Evolutionary conservation across 2,329 filamentous ascomycete species (phyloP), one percentile per base, ranked within the genome.

Genomic region (Sclerotinia borealis): DNA sequence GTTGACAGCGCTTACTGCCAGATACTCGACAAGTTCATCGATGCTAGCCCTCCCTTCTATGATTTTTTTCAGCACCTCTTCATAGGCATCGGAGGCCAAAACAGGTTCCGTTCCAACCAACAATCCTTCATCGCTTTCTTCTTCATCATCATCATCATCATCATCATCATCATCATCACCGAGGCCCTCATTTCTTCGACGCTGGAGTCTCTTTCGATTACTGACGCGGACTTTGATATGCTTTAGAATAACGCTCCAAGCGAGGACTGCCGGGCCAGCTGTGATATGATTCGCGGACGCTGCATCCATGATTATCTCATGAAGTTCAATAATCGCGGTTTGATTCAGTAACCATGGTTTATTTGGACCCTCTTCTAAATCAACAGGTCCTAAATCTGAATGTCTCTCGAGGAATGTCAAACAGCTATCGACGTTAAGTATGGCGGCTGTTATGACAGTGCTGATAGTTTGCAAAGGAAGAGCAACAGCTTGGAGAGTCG

Each of bases 221-320:
- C 17, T 27, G 19, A 67, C 64, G 34, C 61, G 62, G 3, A 43
- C 25, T 17, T 64, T 63, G 77, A 95, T 85, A 31, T 83, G 81
- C 70, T 89, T 84, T 11, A 93, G 79, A 31, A 96, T 83, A 54
- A 93, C 79, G 4, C 88, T 86, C 93, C 93, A 98, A 3, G 90
- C 85, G 68, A 96, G 90, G 25, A 91, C 83, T 22, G 90, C 85
- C 1, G 91, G 91, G 62, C 85, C 86, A 25, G 90, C 89, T 41
- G 85, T 84, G 43, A 80, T 78, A n/a, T 84, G 79, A 19, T 82
- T 82, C 25, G 77, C 73, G 34, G 80, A 80, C 10, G 63, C 63
- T n/a, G 86, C 84, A 62, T 80, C 78, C 29, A 88, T 76, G 39
- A 96, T 80, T n/a, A 88, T 83, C 59, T 83, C 83, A 69, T 93